A percentile compares a stretch with the other conserved stretches of the same genome.
These are phyloP conservation scores for Melaleuca quinquenervia DNA, from an alignment of 345 rosid genomes.

Conservation along the genomic window DNA sequence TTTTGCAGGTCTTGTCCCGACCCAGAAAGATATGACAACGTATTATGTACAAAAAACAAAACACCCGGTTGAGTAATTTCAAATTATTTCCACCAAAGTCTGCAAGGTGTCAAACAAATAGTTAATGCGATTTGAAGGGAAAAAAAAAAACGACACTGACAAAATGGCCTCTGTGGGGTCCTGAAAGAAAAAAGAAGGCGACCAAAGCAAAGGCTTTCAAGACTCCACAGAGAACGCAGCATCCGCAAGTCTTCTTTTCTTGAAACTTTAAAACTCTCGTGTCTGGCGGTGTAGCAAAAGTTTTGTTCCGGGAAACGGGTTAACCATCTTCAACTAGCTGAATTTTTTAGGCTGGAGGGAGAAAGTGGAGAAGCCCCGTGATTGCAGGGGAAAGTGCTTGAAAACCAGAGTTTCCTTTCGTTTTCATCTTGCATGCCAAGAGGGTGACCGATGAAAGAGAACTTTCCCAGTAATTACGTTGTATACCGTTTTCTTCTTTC, in stretches of 20 bases:
- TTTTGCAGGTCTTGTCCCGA: neutral
- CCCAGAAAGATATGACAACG: neutral
- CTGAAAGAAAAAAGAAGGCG: neutral
- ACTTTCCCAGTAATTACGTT: too few species aligned
- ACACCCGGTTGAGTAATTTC: neutral
- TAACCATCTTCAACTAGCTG: neutral
- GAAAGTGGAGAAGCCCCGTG: neutral
- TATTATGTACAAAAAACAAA: neutral
- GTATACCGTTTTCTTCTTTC: too few species aligned
- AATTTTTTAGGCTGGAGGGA: neutral
- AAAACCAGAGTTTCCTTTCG: neutral
- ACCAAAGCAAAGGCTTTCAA: neutral
- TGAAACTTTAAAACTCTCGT: neutral
- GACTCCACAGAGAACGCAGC: neutral
- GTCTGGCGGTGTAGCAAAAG: neutral
- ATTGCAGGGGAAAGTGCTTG: neutral
- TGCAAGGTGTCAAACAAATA: neutral
- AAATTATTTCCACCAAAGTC: neutral
- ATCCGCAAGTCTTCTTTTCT: neutral
- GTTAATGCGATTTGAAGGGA: neutral
- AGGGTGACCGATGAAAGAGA: too few species aligned
- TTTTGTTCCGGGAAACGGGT: neutral
- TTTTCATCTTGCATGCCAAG: neutral
- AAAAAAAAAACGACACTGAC: neutral
- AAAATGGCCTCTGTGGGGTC: neutral